Conservation (phyloP, 2,329 filamentous ascomycete species). For the Diaporthe sp. region DNA sequence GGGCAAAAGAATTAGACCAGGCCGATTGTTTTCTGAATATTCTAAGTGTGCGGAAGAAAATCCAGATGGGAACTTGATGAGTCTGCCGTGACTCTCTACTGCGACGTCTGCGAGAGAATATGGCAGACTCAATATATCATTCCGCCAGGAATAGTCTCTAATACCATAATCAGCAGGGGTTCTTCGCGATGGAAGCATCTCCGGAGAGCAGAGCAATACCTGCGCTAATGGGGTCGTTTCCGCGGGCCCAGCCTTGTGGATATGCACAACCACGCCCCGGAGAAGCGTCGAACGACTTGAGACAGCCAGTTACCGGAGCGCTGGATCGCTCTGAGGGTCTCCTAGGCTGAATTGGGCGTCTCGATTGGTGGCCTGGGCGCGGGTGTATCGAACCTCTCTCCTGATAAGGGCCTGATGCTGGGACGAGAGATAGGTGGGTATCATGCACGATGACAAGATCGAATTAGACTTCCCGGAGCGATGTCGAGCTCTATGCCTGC, state of each 20-base stretch:
- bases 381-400: slow-evolving; percentile 13
- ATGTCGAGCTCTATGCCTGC: not conserved
- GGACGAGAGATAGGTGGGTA: slow-evolving; percentile 28
- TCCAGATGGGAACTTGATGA: not conserved
- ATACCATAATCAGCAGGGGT: slow-evolving; percentile 20
- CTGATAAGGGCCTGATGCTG: slow-evolving; percentile 30
- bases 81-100: not conserved
- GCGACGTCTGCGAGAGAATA: not conserved
- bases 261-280: slow-evolving; percentile 15
- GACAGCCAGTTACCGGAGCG: slow-evolving; percentile 30
- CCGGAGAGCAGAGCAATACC: slow-evolving; percentile 24
- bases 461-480: slow-evolving; percentile 24
- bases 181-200: slow-evolving; percentile 27
- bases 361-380: slow-evolving; percentile 24
- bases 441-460: slow-evolving; percentile 32
- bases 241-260: slow-evolving; percentile 35
- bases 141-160: slow-evolving; percentile 15
- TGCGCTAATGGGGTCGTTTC: slow-evolving; percentile 27
- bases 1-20: no score
- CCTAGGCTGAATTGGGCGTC: slow-evolving; percentile 14
- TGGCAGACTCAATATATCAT: slow-evolving; percentile 25
- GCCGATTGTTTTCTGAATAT: not conserved
- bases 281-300: slow-evolving; percentile 14
- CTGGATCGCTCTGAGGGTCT: slow-evolving; percentile 1
- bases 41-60: not conserved